A percentile compares a stretch with the other conserved stretches of the same genome.
phyloP scores from a whole-genome alignment of 2,329 filamentous ascomycete genomes.

The Graphilbum sp. region DNA sequence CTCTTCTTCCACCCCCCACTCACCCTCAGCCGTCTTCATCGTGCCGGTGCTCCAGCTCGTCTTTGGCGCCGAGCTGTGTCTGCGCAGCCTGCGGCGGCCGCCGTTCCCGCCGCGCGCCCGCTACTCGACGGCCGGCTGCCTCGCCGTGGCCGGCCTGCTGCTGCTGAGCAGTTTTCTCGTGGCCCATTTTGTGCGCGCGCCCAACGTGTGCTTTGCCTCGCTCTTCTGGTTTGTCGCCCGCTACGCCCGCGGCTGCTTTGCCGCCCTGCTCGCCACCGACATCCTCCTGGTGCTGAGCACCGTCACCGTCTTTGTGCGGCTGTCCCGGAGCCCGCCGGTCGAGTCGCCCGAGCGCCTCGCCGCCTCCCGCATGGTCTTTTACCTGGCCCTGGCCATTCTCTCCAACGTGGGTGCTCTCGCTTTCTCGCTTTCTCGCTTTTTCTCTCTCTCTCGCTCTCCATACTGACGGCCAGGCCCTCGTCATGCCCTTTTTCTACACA shows the following conservation, averaged over 20 bases:
- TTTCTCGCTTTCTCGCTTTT: not conserved
- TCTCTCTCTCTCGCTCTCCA: not conserved
- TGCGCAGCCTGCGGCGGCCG: slow-evolving; percentile 34
- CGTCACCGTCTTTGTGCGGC: slow-evolving; percentile 37
- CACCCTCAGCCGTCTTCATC: slow-evolving; percentile 43
- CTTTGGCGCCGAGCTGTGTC: slow-evolving; percentile 44
- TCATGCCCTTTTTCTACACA: slow-evolving; percentile 48
- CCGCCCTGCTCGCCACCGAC: slow-evolving; percentile 33
- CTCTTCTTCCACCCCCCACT: not conserved
- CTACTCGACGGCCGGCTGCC: slow-evolving; percentile 43
- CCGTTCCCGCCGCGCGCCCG: slow-evolving; percentile 42
- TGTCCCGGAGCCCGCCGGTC: slow-evolving; percentile 36
- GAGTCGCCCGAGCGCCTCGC: slow-evolving; percentile 43
- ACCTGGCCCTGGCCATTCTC: slow-evolving; percentile 37
- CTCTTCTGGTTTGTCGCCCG: slow-evolving; percentile 50
- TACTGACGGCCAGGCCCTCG: slow-evolving; percentile 28
- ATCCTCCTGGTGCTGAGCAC: slow-evolving; percentile 31
- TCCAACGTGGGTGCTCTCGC: slow-evolving; percentile 40
- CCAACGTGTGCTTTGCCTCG: slow-evolving; percentile 47
- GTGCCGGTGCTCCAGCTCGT: slow-evolving; percentile 49
- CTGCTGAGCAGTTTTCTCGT: slow-evolving; percentile 41
- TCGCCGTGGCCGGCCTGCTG: slow-evolving; percentile 31
- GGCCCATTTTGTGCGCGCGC: slow-evolving; percentile 35
- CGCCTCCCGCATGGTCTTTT: slow-evolving; percentile 56
- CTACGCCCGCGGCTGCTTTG: slow-evolving; percentile 42